A percentile compares a stretch with the other conserved stretches of the same genome.
phyloP scores from a whole-genome alignment of 441 rosid genomes.

The Erodium chrysanthum region DNA sequence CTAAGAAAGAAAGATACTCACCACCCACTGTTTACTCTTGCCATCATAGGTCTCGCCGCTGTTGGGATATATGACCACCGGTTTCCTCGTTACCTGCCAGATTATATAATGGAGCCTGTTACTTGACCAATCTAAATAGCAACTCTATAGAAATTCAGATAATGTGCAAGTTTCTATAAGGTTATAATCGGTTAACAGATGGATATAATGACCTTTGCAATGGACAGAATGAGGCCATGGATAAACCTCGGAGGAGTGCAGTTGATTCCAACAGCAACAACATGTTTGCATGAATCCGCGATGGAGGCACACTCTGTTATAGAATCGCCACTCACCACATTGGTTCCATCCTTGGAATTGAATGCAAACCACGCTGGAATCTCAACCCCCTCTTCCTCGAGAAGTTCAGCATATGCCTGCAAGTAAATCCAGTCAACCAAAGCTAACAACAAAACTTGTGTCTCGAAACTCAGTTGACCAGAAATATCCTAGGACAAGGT shows the following conservation, averaged over 20 bases:
- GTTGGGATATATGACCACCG: constrained; percentile 65
- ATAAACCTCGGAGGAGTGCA: constrained; percentile 75
- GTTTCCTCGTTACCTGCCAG: constrained; percentile 57
- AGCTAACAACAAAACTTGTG: not conserved
- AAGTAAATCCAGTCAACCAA: not conserved
- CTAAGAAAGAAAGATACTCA: constrained; percentile 24
- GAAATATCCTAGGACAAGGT: not conserved
- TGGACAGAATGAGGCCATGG: constrained; percentile 43
- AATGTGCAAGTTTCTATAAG: not conserved
- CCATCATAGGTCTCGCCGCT: constrained; percentile 74
- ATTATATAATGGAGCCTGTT: not conserved
- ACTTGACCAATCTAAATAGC: not conserved
- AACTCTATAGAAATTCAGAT: not conserved
- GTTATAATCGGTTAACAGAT: too few relatives aligned
- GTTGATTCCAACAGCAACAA: constrained; percentile 70
- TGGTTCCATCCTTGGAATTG: constrained; percentile 57
- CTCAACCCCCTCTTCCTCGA: constrained; percentile 46
- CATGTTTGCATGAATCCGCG: constrained; percentile 64
- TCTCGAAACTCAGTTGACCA: not conserved
- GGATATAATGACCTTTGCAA: constrained; percentile 32
- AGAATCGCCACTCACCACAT: constrained; percentile 65
- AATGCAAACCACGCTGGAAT: constrained; percentile 81
- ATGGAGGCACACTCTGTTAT: constrained; percentile 51
- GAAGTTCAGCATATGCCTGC: constrained; percentile 81
- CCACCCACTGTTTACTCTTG: constrained; percentile 60